Evolutionary conservation across 139 green algal species (phyloP), one percentile per base, ranked within the genome.

Genomic region (Haematococcus lacustris): DNA sequence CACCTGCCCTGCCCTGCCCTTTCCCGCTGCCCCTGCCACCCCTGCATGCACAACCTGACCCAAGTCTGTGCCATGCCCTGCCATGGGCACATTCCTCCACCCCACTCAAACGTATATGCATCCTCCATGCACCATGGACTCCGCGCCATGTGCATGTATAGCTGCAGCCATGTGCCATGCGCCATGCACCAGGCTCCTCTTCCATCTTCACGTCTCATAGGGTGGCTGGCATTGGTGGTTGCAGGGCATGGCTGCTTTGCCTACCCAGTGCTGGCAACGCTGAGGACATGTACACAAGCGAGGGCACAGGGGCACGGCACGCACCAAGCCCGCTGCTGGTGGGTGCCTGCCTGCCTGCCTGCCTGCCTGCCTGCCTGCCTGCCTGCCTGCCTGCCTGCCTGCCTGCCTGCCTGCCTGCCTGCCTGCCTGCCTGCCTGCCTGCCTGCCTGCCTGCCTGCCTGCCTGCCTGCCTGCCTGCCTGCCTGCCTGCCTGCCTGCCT

Each of bases 251-350:
- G 2, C 66, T 95, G 37, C 32, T 96, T 37, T 93, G 86, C 73
- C 79, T 82, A 32, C 78, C 78, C 53, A 66, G n/a, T 57, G 85
- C 91, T 9, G 92, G 91, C 43, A 95, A 81, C 33, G 86, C 88
- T 5, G 92, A 97, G 68, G 90, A 97, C 75, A 93, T 96, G 87
- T 97, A 82, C 74, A 96, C 86, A 13, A 88, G 75, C 7, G 90
- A 96, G 75, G 92, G 92, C 13, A 92, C 84, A 0, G 92, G 90
- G 0, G 33, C 78, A 7, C 76, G 88, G 4, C 73, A 74, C 1
- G 80, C 81, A 3, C 66, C 71, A 7, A 91, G 77, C 59, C 85
- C 88, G 0, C 74, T 96, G 62, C 78, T 96, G 77, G 85, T 87
- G 63, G 3, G 66, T 41, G 33, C 41, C 30, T 17, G 33, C 13